Conservation (phyloP, 495 filamentous ascomycete species). For the Trichoderma orchidacearum region DNA sequence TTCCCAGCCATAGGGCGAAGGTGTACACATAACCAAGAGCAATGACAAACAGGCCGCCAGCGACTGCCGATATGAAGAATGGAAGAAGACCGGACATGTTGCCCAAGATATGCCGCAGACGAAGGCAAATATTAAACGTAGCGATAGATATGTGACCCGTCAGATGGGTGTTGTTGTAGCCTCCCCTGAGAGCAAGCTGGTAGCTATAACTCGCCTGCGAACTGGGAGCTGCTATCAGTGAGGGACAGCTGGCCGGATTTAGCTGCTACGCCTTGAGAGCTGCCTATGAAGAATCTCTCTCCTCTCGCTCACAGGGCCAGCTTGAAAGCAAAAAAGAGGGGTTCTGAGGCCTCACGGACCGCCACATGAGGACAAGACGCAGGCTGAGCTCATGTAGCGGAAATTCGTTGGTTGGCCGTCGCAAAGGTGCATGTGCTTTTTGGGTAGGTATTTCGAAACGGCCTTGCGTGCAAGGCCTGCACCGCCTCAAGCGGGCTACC, state of each 20-base stretch:
- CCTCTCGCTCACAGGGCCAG: background rate
- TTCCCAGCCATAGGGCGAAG: conserved; percentile 12
- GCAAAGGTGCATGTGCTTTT: too few relatives aligned
- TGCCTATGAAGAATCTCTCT: background rate
- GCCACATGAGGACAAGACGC: background rate
- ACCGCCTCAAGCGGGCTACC: background rate
- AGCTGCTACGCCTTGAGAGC: background rate
- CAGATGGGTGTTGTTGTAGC: too few relatives aligned
- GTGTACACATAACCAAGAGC: background rate
- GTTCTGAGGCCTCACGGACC: background rate
- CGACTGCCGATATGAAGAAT: conserved; percentile 11
- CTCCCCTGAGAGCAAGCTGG: too few relatives aligned
- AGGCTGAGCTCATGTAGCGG: background rate
- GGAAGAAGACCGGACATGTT: conserved; percentile 11
- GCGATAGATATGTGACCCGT: too few relatives aligned
- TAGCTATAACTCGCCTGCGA: too few relatives aligned
- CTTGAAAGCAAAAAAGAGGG: background rate
- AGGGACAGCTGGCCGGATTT: background rate
- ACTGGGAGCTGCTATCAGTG: background rate
- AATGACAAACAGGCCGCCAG: conserved; percentile 9
- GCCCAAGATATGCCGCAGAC: background rate
- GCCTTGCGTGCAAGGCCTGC: too few relatives aligned
- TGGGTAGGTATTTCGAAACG: too few relatives aligned
- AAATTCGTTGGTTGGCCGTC: background rate
- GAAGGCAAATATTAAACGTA: too few relatives aligned